Percentiles rank a stretch among this genome's conserved stretches.
phyloP scores from a whole-genome alignment of 2,329 filamentous ascomycete species.

The Fonsecaea pedrosoi region DNA sequence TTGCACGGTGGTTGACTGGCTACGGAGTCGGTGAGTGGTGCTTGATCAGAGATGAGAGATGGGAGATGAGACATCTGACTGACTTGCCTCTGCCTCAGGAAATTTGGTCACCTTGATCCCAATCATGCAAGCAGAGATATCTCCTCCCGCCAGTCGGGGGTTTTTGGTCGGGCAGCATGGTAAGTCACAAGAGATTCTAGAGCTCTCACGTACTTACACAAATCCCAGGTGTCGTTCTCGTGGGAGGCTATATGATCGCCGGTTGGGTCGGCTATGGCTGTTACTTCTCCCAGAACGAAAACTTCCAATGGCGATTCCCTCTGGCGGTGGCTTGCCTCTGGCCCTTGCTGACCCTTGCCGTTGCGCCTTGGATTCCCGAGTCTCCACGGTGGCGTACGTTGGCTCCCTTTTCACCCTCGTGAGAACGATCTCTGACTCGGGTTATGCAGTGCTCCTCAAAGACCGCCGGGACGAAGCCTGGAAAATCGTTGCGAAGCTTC shows the following conservation, averaged over 20 bases:
- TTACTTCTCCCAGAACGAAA: slow-evolving; percentile 50
- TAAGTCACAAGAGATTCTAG: slow-evolving; percentile 25
- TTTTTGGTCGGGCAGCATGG: slow-evolving; percentile 55
- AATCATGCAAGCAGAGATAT: slow-evolving; percentile 17
- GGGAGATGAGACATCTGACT: background rate
- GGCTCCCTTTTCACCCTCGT: background rate
- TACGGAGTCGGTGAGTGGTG: slow-evolving; percentile 5
- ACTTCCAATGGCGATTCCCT: slow-evolving; percentile 57
- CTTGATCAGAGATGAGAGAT: no score
- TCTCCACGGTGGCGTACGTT: slow-evolving; percentile 58
- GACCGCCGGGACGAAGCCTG: slow-evolving; percentile 55
- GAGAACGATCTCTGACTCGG: background rate
- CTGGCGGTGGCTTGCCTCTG: slow-evolving; percentile 50
- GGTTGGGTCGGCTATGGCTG: slow-evolving; percentile 54
- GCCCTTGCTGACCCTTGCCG: slow-evolving; percentile 49
- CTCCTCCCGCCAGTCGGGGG: slow-evolving; percentile 42
- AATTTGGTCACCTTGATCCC: slow-evolving; percentile 13
- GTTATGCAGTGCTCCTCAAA: slow-evolving; percentile 45
- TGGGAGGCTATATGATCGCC: slow-evolving; percentile 55
- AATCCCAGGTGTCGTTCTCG: slow-evolving; percentile 47
- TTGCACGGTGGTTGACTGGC: background rate
- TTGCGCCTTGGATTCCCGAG: slow-evolving; percentile 51
- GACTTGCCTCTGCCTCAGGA: background rate
- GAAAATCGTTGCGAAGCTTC: slow-evolving; percentile 50
- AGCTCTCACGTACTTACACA: background rate